Conservation (phyloP, 345 rosid genomes). For the Citrus reticulata region DNA sequence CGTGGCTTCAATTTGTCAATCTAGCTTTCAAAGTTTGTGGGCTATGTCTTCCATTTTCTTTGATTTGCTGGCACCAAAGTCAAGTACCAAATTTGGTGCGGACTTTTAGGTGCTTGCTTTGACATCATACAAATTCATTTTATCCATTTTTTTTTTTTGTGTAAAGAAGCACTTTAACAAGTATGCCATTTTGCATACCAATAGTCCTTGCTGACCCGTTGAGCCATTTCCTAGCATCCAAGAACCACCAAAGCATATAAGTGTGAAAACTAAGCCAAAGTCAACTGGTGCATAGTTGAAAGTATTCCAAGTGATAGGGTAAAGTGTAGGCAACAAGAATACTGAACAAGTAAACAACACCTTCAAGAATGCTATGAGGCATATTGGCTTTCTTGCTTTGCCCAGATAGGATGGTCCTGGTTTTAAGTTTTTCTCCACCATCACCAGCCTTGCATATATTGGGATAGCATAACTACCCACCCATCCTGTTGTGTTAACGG, state of each 20-base stretch:
- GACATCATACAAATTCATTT: background rate
- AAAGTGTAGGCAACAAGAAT: slow-evolving; percentile 49
- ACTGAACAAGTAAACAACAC: slow-evolving; percentile 55
- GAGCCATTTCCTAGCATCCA: slow-evolving; percentile 58
- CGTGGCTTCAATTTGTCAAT: too few relatives aligned
- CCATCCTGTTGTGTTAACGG: slow-evolving; percentile 63
- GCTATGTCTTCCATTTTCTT: too few relatives aligned
- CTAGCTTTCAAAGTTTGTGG: too few relatives aligned
- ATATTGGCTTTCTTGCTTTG: slow-evolving; percentile 45
- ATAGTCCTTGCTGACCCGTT: slow-evolving; percentile 60
- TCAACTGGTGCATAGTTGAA: slow-evolving; percentile 65
- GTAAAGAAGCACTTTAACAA: background rate
- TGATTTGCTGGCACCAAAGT: too few relatives aligned
- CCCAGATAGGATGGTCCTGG: slow-evolving; percentile 61
- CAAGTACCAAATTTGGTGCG: too few relatives aligned
- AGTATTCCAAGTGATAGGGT: slow-evolving; percentile 44
- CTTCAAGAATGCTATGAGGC: slow-evolving; percentile 49
- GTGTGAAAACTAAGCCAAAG: slow-evolving; percentile 33
- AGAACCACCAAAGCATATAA: slow-evolving; percentile 55
- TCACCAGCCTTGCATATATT: slow-evolving; percentile 55
- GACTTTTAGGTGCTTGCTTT: too few relatives aligned
- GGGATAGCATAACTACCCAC: slow-evolving; percentile 60
- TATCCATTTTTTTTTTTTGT: background rate
- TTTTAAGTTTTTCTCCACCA: slow-evolving; percentile 50
- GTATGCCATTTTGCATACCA: slow-evolving; percentile 24